A percentile compares a stretch with the other conserved stretches of the same genome.
Evolutionary conservation across 805 yeast genomes (phyloP).

Genomic region (Candida nitratophila): DNA sequence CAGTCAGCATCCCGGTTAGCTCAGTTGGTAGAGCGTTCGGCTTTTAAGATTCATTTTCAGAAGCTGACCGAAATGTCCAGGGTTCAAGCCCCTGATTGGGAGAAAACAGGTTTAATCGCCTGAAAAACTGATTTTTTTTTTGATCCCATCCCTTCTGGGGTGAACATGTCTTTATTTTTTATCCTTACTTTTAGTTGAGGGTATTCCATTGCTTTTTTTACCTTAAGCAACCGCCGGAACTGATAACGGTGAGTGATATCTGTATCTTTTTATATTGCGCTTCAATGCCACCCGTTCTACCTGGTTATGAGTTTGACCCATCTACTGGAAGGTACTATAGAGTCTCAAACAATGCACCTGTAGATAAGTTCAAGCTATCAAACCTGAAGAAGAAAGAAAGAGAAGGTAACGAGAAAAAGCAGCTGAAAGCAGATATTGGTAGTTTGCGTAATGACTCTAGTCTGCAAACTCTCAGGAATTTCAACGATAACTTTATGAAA

Average conservation of each 20-base stretch:
- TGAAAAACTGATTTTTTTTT: too few relatives aligned
- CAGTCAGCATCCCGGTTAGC: slow-evolving; percentile 42
- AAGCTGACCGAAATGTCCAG: slow-evolving; percentile 51
- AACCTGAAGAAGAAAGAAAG: not conserved
- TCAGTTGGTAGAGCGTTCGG: slow-evolving; percentile 69
- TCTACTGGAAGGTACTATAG: not conserved
- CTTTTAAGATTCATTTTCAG: slow-evolving; percentile 35
- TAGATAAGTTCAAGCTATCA: not conserved
- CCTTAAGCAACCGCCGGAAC: too few relatives aligned
- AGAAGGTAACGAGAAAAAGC: not conserved
- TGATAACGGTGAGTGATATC: too few relatives aligned
- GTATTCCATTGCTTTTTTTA: too few relatives aligned
- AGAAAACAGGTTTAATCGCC: too few relatives aligned
- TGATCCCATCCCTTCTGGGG: too few relatives aligned
- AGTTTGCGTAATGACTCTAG: not conserved
- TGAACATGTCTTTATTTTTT: too few relatives aligned
- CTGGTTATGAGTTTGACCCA: not conserved
- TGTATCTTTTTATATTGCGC: too few relatives aligned
- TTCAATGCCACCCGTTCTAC: not conserved
- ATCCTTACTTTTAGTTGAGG: too few relatives aligned
- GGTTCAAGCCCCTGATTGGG: slow-evolving; percentile 51
- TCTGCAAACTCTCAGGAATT: not conserved
- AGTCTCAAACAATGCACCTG: not conserved
- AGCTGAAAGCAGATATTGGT: not conserved
- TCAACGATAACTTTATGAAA: not conserved